Conservation (phyloP, 83 land plant genomes). For the Larix sibirica region DNA sequence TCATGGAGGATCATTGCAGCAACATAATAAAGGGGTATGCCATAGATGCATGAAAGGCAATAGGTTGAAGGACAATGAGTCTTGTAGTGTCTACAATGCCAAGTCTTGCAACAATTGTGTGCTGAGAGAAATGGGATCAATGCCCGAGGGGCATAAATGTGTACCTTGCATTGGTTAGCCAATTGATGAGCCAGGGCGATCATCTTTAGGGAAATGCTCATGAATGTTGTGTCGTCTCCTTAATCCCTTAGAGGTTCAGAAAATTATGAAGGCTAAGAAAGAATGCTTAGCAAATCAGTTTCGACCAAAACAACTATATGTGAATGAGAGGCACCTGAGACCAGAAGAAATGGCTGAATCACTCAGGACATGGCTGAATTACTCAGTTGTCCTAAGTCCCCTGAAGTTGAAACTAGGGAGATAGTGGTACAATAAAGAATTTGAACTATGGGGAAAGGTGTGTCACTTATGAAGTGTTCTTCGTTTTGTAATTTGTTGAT, state of each 20-base stretch:
- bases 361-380: constrained; percentile 75
- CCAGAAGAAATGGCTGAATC: constrained; percentile 83
- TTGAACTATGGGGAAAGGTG: constrained; percentile 98
- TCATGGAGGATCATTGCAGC: background rate
- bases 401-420: constrained; percentile 83
- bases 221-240: constrained; percentile 63
- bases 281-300: constrained; percentile 97
- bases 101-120: constrained; percentile 79
- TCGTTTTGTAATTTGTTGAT: background rate
- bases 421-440: constrained; percentile 97
- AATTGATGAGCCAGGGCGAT: constrained; percentile 34
- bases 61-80: constrained; percentile 69
- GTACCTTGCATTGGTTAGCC: no score
- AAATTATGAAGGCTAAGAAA: constrained; percentile 94
- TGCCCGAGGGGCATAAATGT: constrained; percentile 87
- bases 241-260: constrained; percentile 88
- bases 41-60: constrained; percentile 66
- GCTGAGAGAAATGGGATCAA: constrained; percentile 85
- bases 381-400: constrained; percentile 50
- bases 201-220: constrained; percentile 66
- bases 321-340: constrained; percentile 72
- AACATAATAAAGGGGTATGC: constrained; percentile 72
- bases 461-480: background rate
- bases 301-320: constrained; percentile 82
- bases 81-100: constrained; percentile 77